These are phyloP conservation scores for Candida cerambycidarum DNA, from an alignment of 805 yeast genomes.

Conservation along the genomic window DNA sequence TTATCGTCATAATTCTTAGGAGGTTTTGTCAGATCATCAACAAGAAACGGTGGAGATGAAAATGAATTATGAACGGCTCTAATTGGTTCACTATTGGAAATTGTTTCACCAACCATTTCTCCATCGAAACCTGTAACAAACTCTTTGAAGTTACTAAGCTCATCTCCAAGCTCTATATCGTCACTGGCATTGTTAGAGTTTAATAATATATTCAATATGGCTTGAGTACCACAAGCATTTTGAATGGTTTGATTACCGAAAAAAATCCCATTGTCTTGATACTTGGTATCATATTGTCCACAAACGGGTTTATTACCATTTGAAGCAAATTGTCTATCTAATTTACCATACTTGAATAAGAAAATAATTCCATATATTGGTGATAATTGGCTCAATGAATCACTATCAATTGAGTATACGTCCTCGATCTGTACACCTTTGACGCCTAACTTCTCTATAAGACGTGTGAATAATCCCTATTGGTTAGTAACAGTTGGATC, in stretches of 20 bases:
- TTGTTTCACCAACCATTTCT: constrained; percentile 58
- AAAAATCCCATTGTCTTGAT: constrained; percentile 41
- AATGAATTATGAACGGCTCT: constrained; percentile 62
- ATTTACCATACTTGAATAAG: constrained; percentile 57
- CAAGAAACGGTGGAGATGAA: constrained; percentile 51
- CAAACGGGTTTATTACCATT: constrained; percentile 36
- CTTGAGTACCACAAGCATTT: constrained; percentile 76
- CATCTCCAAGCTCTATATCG: constrained; percentile 47
- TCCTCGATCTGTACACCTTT: constrained; percentile 57
- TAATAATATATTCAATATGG: constrained; percentile 57
- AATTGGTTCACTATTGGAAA: constrained; percentile 57
- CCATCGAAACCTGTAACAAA: constrained; percentile 57
- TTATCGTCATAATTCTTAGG: constrained; percentile 30
- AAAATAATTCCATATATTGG: constrained; percentile 62
- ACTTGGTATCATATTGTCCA: constrained; percentile 43
- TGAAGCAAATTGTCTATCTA: constrained; percentile 32
- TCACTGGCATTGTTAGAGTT: constrained; percentile 22
- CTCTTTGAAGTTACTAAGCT: constrained; percentile 45
- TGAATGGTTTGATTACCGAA: constrained; percentile 65
- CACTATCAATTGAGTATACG: constrained; percentile 51
- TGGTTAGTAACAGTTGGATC: constrained; percentile 13
- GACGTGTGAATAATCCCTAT: constrained; percentile 61
- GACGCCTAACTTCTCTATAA: constrained; percentile 56
- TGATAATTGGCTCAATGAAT: constrained; percentile 29
- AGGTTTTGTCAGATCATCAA: constrained; percentile 39